Base-by-base conservation (phyloP, 148 eudicot species). In the Vaccinium macrocarpon region DNA sequence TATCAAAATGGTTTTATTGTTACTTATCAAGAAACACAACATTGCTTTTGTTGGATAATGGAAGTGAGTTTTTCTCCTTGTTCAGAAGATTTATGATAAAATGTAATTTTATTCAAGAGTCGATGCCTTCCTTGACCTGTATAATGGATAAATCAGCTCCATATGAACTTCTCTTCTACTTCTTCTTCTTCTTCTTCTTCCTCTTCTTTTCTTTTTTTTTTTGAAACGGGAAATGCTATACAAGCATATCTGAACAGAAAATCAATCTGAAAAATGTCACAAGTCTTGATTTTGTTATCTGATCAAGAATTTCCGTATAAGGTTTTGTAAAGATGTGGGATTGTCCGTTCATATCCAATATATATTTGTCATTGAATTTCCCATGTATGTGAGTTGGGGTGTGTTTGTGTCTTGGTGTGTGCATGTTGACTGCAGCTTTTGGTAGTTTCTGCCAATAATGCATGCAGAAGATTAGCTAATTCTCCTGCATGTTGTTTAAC, bases 401-500 rank as follows among this genome's bases (percentile, higher is more conserved):
- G 46, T 42, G 46, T 42, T 42, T 5, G 46, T 42, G 46, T 42
- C 7, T 42, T 0, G 5, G 46, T 42, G 46, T 6, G 46, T 42
- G 46, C 46, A 3, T 42, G 4, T 42, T 42, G 4, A 21, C 64
- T 52, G 32, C 82, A 64, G 49, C 27, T 7, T 19, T 75, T 0
- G 55, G 21, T 74, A 52, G 12, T 25, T 19, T 53, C 0, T 13
- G 1, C 1, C 52, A 18, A 10, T 38, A 6, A 2, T 51, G 13
- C 23, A 15, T 13, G 70, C 1, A 62, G 18, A 2, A 29, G 68
- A 77, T 23, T 46, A 32, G 78, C 71, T 79, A 50, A 81, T 81
- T 49, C 46, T 42, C 9, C 83, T 14, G 59, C 79, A 70, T 71
- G 42, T 88, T 83, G 81, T 52, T 72, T 86, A 80, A 78, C 98